Percentiles rank a stretch among this genome's conserved stretches.
These are phyloP conservation scores for Thraustochytrium sp. DNA, from an alignment of 352 stramenopile species.

Conservation along the genomic window DNA sequence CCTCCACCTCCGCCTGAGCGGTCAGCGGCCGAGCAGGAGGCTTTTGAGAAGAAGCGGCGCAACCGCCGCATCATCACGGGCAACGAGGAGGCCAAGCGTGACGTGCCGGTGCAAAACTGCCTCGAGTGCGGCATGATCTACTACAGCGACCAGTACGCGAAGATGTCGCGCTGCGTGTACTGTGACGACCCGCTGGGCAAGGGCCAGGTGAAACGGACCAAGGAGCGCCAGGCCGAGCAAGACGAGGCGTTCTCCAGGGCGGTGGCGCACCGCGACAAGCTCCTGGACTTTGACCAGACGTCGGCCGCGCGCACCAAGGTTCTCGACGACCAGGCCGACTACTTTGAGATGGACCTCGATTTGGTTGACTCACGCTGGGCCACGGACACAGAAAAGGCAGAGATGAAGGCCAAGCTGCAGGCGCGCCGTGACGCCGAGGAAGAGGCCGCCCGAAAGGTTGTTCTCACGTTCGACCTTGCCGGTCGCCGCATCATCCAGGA, in stretches of 20 bases:
- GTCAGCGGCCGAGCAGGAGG: background rate
- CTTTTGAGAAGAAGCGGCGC: background rate
- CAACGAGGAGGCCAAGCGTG: background rate
- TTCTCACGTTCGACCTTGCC: slow-evolving; percentile 24
- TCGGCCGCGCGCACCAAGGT: slow-evolving; percentile 42
- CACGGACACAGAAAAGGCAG: background rate
- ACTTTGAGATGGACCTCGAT: slow-evolving; percentile 41
- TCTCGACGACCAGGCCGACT: slow-evolving; percentile 44
- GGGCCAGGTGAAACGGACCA: background rate
- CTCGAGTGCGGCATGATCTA: slow-evolving; percentile 44
- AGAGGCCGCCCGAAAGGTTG: background rate
- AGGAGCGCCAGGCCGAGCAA: background rate
- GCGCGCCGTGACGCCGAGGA: slow-evolving; percentile 25
- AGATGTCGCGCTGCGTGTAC: background rate
- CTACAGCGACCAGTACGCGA: background rate
- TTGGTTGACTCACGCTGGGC: slow-evolving; percentile 25
- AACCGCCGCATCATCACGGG: slow-evolving; percentile 33
- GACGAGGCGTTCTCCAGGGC: slow-evolving; percentile 22
- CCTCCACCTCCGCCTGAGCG: background rate
- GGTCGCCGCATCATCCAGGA: slow-evolving; percentile 18
- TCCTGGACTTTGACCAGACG: slow-evolving; percentile 43
- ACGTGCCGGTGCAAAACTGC: slow-evolving; percentile 20
- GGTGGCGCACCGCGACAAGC: slow-evolving; percentile 39
- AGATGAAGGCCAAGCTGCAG: background rate
- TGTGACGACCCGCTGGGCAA: slow-evolving; percentile 29